Evolutionary conservation across 495 filamentous ascomycete genomes (phyloP).

Genomic region (Aspergillus egyptiacus): DNA sequence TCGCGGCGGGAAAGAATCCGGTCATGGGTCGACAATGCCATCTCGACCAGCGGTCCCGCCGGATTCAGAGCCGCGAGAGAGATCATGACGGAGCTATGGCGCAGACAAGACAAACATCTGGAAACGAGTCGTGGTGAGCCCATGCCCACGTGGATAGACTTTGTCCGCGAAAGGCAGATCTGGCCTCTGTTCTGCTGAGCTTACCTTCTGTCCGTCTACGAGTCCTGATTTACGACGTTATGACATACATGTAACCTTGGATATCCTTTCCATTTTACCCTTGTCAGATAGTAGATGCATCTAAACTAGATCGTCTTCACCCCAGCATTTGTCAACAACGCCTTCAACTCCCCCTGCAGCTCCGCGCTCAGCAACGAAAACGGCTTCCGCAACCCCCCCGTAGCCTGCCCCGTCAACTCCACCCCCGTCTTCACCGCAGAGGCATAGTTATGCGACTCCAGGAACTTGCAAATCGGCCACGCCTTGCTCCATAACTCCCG

Average conservation of each 20-base stretch:
- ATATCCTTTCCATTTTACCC: background rate
- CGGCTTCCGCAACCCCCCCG: slow-evolving; percentile 32
- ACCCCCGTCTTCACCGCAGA: slow-evolving; percentile 32
- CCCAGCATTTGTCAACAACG: slow-evolving; percentile 26
- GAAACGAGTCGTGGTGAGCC: slow-evolving; percentile 17
- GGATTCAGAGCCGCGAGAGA: slow-evolving; percentile 21
- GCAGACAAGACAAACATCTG: slow-evolving; percentile 26
- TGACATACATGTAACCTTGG: background rate
- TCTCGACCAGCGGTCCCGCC: slow-evolving; percentile 21
- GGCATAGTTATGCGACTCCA: slow-evolving; percentile 31
- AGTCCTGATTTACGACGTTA: background rate
- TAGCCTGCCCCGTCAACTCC: slow-evolving; percentile 29
- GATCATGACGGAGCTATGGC: slow-evolving; percentile 27
- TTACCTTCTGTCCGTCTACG: too few relatives aligned
- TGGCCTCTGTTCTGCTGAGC: slow-evolving; percentile 31
- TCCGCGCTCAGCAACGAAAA: slow-evolving; percentile 25
- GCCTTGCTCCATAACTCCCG: slow-evolving; percentile 31
- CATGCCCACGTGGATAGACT: slow-evolving; percentile 29
- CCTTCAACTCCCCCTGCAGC: slow-evolving; percentile 23
- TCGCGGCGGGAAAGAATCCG: slow-evolving; percentile 20
- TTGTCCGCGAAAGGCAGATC: slow-evolving; percentile 20
- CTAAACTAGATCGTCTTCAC: slow-evolving; percentile 26
- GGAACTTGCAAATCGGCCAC: slow-evolving; percentile 33
- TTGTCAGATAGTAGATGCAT: too few relatives aligned
- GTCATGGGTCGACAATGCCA: slow-evolving; percentile 22